phyloP scores from a whole-genome alignment of 2,329 filamentous ascomycete genomes.

The Ophiostoma australiae region DNA sequence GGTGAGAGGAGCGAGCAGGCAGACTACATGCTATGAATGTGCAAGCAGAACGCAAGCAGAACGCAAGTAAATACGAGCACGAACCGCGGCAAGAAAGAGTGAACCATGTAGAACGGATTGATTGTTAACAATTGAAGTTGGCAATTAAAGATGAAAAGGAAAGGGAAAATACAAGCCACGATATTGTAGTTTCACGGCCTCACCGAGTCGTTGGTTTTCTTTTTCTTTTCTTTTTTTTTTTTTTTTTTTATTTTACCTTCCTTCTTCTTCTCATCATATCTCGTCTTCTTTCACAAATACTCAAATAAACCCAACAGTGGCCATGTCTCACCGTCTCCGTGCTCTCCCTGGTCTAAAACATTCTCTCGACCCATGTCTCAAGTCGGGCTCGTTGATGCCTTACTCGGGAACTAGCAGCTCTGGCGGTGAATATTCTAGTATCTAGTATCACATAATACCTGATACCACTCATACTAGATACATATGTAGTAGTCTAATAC shows the following conservation, averaged over 20 bases:
- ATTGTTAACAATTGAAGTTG: no score
- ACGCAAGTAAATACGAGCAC: no score
- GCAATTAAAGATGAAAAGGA: no score
- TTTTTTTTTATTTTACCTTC: neutral
- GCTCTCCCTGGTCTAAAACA: neutral
- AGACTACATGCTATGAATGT: no score
- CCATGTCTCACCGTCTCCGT: conserved; percentile 10
- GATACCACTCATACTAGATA: no score
- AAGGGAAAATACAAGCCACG: no score
- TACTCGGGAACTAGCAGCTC: neutral
- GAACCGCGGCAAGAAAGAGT: neutral
- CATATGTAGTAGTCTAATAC: no score
- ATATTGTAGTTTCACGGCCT: neutral
- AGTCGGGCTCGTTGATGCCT: neutral
- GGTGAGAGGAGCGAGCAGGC: neutral
- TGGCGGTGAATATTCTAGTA: neutral
- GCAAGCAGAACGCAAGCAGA: no score
- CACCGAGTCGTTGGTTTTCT: neutral
- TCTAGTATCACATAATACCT: neutral
- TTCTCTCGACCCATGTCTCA: neutral
- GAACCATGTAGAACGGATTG: neutral
- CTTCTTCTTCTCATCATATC: no score
- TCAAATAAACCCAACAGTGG: neutral
- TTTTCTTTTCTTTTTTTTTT: neutral
- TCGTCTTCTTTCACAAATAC: neutral